Conservation (phyloP, 805 yeast genomes). For the Komagataella pseudopastoris region DNA sequence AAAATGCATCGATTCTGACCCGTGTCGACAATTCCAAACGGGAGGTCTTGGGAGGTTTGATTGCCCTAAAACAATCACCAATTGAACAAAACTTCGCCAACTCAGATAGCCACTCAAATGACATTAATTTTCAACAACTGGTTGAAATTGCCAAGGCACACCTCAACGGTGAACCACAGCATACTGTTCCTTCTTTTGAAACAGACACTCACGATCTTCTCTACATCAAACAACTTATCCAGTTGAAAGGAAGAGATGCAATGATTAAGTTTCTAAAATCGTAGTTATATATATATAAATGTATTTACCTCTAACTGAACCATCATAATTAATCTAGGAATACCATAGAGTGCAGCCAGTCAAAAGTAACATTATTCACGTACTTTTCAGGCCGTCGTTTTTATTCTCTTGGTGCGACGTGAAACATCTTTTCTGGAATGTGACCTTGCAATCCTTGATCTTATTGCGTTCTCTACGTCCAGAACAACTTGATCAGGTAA, state of each 20-base stretch:
- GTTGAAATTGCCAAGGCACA: slow-evolving; percentile 22
- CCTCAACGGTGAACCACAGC: slow-evolving; percentile 7
- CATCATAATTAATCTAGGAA: background rate
- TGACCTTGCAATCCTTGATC: slow-evolving; percentile 8
- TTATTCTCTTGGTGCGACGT: background rate
- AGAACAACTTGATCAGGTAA: slow-evolving; percentile 33
- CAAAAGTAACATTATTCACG: background rate
- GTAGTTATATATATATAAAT: slow-evolving; percentile 3
- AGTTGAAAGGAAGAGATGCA: slow-evolving; percentile 55
- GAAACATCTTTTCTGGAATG: background rate
- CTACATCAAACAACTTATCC: slow-evolving; percentile 46
- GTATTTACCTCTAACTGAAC: background rate
- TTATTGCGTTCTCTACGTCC: slow-evolving; percentile 19
- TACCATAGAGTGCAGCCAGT: background rate
- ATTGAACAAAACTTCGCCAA: slow-evolving; percentile 6
- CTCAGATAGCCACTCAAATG: slow-evolving; percentile 9
- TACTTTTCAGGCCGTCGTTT: background rate
- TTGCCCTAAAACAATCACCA: background rate
- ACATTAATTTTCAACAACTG: slow-evolving; percentile 32
- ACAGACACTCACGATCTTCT: slow-evolving; percentile 37
- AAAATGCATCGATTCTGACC: slow-evolving; percentile 17
- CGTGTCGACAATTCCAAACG: background rate
- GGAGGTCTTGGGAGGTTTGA: background rate
- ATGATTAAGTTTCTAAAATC: slow-evolving; percentile 41
- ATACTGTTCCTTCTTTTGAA: slow-evolving; percentile 4